Percentiles rank a stretch among this genome's conserved stretches.
Conservation (phyloP, 164 flowering plant genomes). For the Berberis vulgaris region DNA sequence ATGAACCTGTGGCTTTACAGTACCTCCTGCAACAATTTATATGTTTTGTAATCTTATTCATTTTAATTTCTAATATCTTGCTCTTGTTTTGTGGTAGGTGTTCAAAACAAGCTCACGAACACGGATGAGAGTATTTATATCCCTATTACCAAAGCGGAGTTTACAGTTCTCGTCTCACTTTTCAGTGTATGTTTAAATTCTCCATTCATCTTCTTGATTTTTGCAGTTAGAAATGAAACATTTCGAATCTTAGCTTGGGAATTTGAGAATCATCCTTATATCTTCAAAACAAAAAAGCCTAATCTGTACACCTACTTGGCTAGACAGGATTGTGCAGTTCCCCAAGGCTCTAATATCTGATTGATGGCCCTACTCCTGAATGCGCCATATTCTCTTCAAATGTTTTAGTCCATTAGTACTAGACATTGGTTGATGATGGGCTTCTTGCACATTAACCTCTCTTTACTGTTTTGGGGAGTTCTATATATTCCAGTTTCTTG, state of each 20-base stretch:
- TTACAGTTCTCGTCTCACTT: conserved; percentile 56
- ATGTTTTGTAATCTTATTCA: background rate
- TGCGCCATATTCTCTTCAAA: too few species aligned
- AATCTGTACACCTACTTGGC: too few species aligned
- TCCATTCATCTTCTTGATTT: background rate
- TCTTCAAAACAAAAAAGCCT: background rate
- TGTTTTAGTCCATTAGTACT: too few species aligned
- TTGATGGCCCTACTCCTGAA: too few species aligned
- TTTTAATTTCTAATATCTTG: background rate
- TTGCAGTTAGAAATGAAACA: background rate
- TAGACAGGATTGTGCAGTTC: too few species aligned
- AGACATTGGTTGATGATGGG: background rate
- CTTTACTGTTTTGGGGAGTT: background rate
- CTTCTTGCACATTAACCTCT: background rate
- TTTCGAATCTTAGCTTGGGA: background rate
- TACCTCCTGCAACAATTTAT: too few species aligned
- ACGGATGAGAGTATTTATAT: conserved; percentile 78
- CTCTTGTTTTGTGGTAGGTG: conserved; percentile 29
- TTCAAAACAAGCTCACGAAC: conserved; percentile 69
- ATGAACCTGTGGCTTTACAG: too few species aligned
- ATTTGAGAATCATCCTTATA: background rate
- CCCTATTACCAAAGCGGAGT: conserved; percentile 76
- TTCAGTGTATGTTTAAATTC: conserved; percentile 49
- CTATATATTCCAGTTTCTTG: background rate
- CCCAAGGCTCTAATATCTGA: too few species aligned